Percentiles rank a stretch among this genome's conserved stretches.
Evolutionary conservation across 2,329 filamentous ascomycete species (phyloP).

Genomic region (Neofusicoccum parvum): DNA sequence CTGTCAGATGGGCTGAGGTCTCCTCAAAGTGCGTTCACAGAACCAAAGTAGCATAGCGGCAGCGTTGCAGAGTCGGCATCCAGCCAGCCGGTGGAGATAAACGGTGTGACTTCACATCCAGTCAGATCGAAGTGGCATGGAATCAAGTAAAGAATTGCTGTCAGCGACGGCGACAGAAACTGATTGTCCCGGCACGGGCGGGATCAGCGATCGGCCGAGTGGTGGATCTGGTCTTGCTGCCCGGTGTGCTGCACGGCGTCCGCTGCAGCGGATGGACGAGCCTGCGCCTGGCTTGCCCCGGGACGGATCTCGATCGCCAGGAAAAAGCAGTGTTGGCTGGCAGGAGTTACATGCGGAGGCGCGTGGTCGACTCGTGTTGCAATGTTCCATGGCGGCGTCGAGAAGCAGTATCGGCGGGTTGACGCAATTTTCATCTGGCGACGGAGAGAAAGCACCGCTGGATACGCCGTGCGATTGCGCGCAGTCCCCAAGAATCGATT

Average conservation of each 20-base stretch:
- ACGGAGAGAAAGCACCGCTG: slow-evolving; percentile 3
- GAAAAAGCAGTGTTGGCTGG: not conserved
- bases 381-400: not conserved
- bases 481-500: not conserved
- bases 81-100: not conserved
- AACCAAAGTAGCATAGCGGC: not conserved
- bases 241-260: slow-evolving; percentile 5
- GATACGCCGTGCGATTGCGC: slow-evolving; percentile 18
- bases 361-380: not conserved
- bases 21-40: not conserved
- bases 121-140: not conserved
- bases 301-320: not conserved
- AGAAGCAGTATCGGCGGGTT: not conserved
- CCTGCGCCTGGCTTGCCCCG: not conserved
- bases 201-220: slow-evolving; percentile 10
- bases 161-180: not conserved
- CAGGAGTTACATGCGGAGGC: not conserved
- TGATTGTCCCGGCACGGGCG: slow-evolving; percentile 5
- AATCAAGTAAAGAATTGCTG: slow-evolving; percentile 6
- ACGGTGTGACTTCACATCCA: not conserved
- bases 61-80: not conserved
- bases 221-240: slow-evolving; percentile 9
- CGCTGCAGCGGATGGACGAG: not conserved
- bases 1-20: not conserved
- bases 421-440: slow-evolving; percentile 12